Evolutionary conservation across 2,329 filamentous ascomycete genomes (phyloP).

Genomic region (Arthrobotrys pseudoclavata): DNA sequence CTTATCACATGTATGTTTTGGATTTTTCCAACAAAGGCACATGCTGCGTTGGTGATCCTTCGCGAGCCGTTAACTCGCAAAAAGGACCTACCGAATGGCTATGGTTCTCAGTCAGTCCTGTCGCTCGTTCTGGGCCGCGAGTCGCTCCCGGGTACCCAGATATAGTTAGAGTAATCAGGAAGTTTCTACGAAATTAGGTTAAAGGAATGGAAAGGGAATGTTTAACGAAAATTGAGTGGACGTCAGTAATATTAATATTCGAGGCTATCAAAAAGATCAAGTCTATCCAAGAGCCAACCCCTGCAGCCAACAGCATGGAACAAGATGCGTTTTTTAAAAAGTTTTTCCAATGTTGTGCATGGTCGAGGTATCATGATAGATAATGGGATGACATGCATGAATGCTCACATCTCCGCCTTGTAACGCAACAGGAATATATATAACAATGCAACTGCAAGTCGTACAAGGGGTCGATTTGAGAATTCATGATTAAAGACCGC

Average conservation of each 20-base stretch:
- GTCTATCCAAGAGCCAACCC: neutral
- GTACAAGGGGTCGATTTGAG: neutral
- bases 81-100: slow-evolving; percentile 19
- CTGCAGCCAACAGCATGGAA: neutral
- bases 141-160: neutral
- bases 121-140: neutral
- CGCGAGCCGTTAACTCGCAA: slow-evolving; percentile 10
- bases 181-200: neutral
- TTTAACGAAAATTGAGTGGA: neutral
- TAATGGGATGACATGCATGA: neutral
- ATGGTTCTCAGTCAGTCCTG: neutral
- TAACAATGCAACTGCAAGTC: neutral
- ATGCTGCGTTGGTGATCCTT: slow-evolving; percentile 17
- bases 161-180: slow-evolving; percentile 5
- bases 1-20: slow-evolving; percentile 16
- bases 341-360: neutral
- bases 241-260: neutral
- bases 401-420: neutral
- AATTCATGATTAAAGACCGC: neutral
- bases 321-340: neutral
- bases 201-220: neutral
- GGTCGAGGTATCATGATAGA: neutral
- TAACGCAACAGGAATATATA: neutral
- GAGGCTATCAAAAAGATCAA: neutral
- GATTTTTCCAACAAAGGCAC: slow-evolving; percentile 16